Percentiles rank a stretch among this genome's conserved stretches.
phyloP scores from a whole-genome alignment of 2,329 filamentous ascomycete genomes.

The Colletotrichum australisinense region DNA sequence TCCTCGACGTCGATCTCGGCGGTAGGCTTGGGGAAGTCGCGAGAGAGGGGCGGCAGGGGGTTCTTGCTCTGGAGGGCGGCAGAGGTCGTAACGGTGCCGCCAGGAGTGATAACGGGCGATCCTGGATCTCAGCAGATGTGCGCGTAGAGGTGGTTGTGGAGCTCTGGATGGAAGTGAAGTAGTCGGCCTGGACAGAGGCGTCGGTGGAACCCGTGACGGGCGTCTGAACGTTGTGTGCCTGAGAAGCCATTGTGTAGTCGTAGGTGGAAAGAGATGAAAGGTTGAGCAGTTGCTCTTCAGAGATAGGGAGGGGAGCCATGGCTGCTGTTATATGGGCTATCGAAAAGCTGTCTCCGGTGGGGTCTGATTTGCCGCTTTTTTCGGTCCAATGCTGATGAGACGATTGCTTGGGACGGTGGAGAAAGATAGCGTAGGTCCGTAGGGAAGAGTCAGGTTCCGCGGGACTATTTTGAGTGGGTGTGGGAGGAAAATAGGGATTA shows the following conservation, averaged over 20 bases:
- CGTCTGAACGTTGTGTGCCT: constrained; percentile 4
- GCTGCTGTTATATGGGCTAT: constrained; percentile 11
- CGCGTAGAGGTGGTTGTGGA: constrained; percentile 30
- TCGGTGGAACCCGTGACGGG: constrained; percentile 30
- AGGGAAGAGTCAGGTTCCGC: constrained; percentile 12
- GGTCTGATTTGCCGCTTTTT: constrained; percentile 15
- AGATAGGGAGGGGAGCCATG: constrained; percentile 27
- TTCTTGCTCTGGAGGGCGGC: constrained; percentile 39
- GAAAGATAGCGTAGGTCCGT: constrained; percentile 10
- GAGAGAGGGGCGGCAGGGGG: constrained; percentile 48
- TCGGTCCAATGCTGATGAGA: constrained; percentile 28
- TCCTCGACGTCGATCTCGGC: constrained; percentile 54
- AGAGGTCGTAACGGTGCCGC: constrained; percentile 20
- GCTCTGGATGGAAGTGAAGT: constrained; percentile 23
- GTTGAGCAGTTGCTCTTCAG: constrained; percentile 38
- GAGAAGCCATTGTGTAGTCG: constrained; percentile 26
- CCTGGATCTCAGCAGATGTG: constrained; percentile 18
- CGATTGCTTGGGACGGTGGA: constrained; percentile 25
- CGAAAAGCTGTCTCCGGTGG: constrained; percentile 13
- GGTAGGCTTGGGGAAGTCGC: constrained; percentile 54
- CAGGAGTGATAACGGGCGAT: constrained; percentile 11
- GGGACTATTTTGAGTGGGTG: constrained; percentile 4
- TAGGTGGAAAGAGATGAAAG: constrained; percentile 39
- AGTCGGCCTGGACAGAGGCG: constrained; percentile 18
- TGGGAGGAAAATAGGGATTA: neutral